Base-by-base conservation (phyloP, 2,329 filamentous ascomycete genomes). In the Ophiostoma tasmaniense region DNA sequence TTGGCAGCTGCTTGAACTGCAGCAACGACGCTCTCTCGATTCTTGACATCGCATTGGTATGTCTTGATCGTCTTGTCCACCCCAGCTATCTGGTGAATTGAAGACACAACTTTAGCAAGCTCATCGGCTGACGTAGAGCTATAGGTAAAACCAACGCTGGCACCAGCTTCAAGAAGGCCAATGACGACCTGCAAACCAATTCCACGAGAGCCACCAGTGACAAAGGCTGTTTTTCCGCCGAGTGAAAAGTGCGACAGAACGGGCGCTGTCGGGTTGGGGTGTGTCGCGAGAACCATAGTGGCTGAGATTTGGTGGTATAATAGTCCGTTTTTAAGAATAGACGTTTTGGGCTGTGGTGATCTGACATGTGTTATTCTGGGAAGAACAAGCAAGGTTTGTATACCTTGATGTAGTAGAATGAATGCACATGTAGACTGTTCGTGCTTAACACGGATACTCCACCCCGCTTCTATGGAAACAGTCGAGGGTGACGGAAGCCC, bases 131-230 rank as follows among this genome's bases (percentile, higher is more conserved):
- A 89, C 75, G 85, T 86, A 71, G 89, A 88, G 68, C 88, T 86
- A 81, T 89, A 90, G 73, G 90, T 93, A 74, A 91, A 84, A 74
- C 87, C 89, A 52, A 91, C 80, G 73, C 90, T 83, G 71, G 89
- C 89, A 61, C 89, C 89, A 75, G 89, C 85, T 79, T 92, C 89
- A 64, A 89, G 89, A 66, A 87, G 84, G 37, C 85, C 88, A 20
- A 88, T 82, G 20, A 88, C 89, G 8, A 90, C 87, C 70, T 87
- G 84, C 35, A 90, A 84, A 71, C 89, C 89, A 78, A 91, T 90
- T 71, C 89, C 89, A 45, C 85, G 86, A 68, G 90, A 84, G 11
- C 87, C 88, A 70, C 89, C 89, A 4, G 88, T 89, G 71, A 91
- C 81, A 73, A 91, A 85, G 73, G 90, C 86, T 66, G 90, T 90